phyloP scores from a whole-genome alignment of 2,329 filamentous ascomycete species.

The Sporothrix mexicana region DNA sequence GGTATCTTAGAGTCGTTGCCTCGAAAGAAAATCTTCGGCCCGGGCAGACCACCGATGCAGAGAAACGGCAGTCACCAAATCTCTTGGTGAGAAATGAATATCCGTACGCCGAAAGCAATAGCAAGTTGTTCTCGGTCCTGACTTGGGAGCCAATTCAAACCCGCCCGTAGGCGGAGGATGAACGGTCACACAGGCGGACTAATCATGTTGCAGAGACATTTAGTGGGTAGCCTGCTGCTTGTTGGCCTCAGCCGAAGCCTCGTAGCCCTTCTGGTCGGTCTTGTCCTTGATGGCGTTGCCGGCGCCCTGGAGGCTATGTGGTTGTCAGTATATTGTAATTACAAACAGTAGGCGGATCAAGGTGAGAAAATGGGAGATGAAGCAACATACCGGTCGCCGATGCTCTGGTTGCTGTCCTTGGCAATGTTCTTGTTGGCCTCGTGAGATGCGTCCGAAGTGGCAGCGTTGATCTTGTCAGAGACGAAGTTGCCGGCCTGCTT shows the following conservation, averaged over 20 bases:
- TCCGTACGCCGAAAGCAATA: constrained; percentile 9
- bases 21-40: background rate
- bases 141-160: background rate
- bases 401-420: constrained; percentile 57
- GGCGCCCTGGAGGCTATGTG: constrained; percentile 43
- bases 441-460: constrained; percentile 55
- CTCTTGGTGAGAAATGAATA: background rate
- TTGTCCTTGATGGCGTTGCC: constrained; percentile 47
- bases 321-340: constrained; percentile 24
- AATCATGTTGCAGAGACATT: constrained; percentile 33
- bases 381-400: constrained; percentile 52
- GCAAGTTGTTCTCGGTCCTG: background rate
- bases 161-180: no score
- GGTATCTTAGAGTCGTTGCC: constrained; percentile 13
- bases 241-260: constrained; percentile 47
- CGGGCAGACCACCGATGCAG: constrained; percentile 4
- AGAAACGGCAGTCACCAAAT: background rate
- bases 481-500: constrained; percentile 65
- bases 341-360: background rate
- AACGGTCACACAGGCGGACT: background rate
- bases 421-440: constrained; percentile 65
- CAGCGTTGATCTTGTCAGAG: constrained; percentile 59
- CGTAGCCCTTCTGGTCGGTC: constrained; percentile 43
- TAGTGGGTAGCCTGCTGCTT: constrained; percentile 50
- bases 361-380: background rate